phyloP scores from a whole-genome alignment of 2,329 filamentous ascomycete species.

The Pestalotiopsis sp. region DNA sequence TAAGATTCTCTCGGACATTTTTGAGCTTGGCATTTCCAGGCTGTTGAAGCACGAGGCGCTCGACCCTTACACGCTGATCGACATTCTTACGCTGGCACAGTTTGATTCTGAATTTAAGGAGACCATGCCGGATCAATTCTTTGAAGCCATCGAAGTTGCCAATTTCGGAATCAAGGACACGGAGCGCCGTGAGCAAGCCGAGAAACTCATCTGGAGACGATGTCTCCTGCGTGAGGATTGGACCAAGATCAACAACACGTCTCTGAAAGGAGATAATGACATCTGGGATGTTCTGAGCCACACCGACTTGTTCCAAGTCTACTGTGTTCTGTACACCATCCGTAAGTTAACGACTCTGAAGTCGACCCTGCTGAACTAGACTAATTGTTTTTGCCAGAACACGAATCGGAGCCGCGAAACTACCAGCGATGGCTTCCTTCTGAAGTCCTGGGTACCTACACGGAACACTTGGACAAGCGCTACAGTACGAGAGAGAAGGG shows the following conservation, averaged over 20 bases:
- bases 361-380: conserved; percentile 1
- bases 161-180: conserved; percentile 57
- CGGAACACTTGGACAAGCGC: conserved; percentile 62
- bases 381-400: conserved; percentile 30
- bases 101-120: conserved; percentile 49
- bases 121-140: conserved; percentile 71
- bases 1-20: conserved; percentile 68
- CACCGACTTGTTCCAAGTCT: conserved; percentile 71
- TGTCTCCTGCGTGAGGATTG: conserved; percentile 86
- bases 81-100: conserved; percentile 76
- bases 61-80: conserved; percentile 66
- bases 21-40: conserved; percentile 70
- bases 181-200: conserved; percentile 57
- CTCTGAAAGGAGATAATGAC: conserved; percentile 71
- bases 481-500: conserved; percentile 63
- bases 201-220: conserved; percentile 80
- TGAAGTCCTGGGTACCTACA: conserved; percentile 61
- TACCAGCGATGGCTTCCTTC: conserved; percentile 52
- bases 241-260: conserved; percentile 76
- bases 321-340: conserved; percentile 64
- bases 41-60: conserved; percentile 75
- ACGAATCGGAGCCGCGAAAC: conserved; percentile 41
- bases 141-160: conserved; percentile 68
- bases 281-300: conserved; percentile 63
- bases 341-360: conserved; percentile 52